phyloP scores from a whole-genome alignment of 2,329 filamentous ascomycete species.

The Claviceps sp. region DNA sequence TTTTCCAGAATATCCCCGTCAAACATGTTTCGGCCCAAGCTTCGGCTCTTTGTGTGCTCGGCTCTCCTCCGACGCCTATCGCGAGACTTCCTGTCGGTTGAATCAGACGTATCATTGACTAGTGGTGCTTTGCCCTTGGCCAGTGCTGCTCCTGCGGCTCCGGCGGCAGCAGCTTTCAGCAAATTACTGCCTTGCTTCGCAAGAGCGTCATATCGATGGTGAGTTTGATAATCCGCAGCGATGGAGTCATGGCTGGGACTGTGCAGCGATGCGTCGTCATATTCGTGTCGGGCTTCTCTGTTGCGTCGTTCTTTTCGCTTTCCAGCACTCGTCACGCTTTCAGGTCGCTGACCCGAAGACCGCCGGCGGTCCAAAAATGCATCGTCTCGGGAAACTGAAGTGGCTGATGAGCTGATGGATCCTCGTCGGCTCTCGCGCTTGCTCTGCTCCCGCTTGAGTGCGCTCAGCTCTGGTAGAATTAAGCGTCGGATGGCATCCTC shows the following conservation, averaged over 20 bases:
- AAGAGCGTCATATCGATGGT: constrained; percentile 28
- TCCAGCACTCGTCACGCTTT: constrained; percentile 38
- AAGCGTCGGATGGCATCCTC: constrained; percentile 85
- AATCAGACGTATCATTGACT: constrained; percentile 26
- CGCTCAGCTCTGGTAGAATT: constrained; percentile 82
- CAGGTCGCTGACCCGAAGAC: constrained; percentile 42
- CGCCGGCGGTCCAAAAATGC: constrained; percentile 46
- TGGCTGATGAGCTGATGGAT: constrained; percentile 45
- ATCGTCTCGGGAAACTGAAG: constrained; percentile 41
- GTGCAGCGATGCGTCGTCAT: constrained; percentile 35
- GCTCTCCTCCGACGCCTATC: constrained; percentile 37
- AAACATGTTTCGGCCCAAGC: constrained; percentile 30
- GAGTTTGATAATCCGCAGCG: constrained; percentile 21
- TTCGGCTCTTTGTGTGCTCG: constrained; percentile 32
- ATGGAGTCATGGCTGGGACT: constrained; percentile 35
- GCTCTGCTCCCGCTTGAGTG: constrained; percentile 81
- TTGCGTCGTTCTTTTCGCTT: constrained; percentile 32
- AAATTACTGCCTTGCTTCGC: constrained; percentile 31
- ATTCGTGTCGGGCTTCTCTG: constrained; percentile 41
- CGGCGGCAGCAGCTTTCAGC: constrained; percentile 31
- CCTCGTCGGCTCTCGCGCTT: constrained; percentile 57
- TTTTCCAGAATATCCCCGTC: constrained; percentile 41
- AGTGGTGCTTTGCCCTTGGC: constrained; percentile 21
- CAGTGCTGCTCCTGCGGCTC: constrained; percentile 26
- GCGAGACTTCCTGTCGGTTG: constrained; percentile 37